phyloP scores from a whole-genome alignment of 2,329 filamentous ascomycete genomes.

The Phyllosticta citrichinensis region DNA sequence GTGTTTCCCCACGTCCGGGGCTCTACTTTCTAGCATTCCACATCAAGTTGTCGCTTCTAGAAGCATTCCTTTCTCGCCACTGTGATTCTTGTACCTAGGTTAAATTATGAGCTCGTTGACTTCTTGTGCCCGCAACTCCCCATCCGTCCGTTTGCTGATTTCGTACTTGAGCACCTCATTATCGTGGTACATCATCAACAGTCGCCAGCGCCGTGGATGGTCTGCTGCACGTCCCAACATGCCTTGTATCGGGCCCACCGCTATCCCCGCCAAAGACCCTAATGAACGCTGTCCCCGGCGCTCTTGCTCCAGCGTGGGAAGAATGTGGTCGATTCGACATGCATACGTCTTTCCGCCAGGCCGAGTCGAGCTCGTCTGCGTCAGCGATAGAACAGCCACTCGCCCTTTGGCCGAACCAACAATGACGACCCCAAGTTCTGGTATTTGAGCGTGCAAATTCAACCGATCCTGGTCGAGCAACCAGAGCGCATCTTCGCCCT shows the following conservation, averaged over 20 bases:
- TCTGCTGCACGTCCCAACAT: conserved; percentile 18
- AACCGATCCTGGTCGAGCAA: conserved; percentile 38
- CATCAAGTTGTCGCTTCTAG: neutral
- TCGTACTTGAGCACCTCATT: conserved; percentile 63
- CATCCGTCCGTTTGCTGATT: conserved; percentile 29
- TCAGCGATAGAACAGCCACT: conserved; percentile 53
- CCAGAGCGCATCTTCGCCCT: neutral
- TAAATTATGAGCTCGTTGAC: conserved; percentile 3
- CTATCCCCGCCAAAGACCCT: conserved; percentile 54
- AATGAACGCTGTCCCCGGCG: conserved; percentile 31
- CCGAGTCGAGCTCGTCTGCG: conserved; percentile 19
- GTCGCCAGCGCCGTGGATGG: conserved; percentile 44
- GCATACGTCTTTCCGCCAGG: conserved; percentile 22
- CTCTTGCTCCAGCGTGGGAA: conserved; percentile 49
- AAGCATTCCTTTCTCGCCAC: neutral
- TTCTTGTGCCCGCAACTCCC: neutral
- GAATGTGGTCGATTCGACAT: conserved; percentile 46
- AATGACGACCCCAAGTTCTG: conserved; percentile 60
- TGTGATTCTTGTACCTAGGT: neutral
- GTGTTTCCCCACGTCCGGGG: no score
- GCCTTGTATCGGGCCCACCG: conserved; percentile 53
- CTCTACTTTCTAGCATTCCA: no score
- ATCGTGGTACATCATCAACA: conserved; percentile 64
- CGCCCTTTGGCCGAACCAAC: conserved; percentile 57
- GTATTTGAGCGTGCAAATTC: conserved; percentile 54